These are phyloP conservation scores for Penicillium sp. DNA, from an alignment of 2,329 filamentous ascomycete species.

Conservation along the genomic window DNA sequence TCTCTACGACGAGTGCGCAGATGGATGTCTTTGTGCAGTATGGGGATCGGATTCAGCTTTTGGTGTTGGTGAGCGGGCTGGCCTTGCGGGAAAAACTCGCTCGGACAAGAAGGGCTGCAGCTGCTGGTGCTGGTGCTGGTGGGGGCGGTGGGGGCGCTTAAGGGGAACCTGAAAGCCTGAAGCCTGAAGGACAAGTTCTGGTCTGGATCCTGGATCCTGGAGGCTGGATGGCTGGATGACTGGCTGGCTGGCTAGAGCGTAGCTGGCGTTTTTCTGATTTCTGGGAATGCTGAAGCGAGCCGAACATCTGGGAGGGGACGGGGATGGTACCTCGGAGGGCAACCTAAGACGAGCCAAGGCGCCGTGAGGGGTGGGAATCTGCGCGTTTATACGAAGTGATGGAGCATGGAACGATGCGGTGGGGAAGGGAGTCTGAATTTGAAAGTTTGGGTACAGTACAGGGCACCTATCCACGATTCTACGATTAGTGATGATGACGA, in stretches of 20 bases:
- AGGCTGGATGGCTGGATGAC: not conserved
- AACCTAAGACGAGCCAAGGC: slow-evolving; percentile 4
- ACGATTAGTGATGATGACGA: not conserved
- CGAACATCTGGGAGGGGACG: not conserved
- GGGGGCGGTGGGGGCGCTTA: slow-evolving; percentile 3
- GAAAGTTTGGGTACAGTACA: not conserved
- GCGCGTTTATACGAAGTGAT: slow-evolving; percentile 5
- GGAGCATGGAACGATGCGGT: not conserved
- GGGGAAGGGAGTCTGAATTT: not conserved
- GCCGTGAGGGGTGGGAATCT: not conserved
- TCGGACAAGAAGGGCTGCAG: slow-evolving; percentile 20
- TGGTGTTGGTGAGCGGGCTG: slow-evolving; percentile 33
- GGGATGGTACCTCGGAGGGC: not conserved
- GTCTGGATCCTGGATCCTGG: not conserved
- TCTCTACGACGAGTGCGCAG: slow-evolving; percentile 35
- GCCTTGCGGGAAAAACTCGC: slow-evolving; percentile 29
- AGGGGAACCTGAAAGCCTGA: not conserved
- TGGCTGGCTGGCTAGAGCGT: not conserved
- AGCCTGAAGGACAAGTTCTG: not conserved
- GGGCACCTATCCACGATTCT: not conserved
- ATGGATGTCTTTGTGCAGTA: slow-evolving; percentile 33
- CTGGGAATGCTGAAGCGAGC: not conserved
- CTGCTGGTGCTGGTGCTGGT: slow-evolving; percentile 10
- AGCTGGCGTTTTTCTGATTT: not conserved
- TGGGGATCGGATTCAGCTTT: slow-evolving; percentile 32